Evolutionary conservation across 495 filamentous ascomycete genomes (phyloP).

Genomic region (Baudoinia panamericana): DNA sequence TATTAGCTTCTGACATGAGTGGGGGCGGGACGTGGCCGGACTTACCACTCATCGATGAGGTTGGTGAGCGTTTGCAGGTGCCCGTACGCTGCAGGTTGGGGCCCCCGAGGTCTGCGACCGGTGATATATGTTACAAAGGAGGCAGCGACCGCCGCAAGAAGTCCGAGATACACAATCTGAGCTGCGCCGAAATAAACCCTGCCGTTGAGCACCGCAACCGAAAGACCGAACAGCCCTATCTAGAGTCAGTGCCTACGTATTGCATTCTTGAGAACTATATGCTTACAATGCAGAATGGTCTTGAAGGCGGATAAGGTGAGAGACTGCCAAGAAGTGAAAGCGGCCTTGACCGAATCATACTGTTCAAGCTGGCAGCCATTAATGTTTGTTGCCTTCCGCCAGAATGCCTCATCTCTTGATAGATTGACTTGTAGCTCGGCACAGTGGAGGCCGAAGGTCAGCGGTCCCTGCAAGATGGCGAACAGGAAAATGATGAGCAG

Average conservation of each 20-base stretch:
- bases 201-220: constrained; percentile 7
- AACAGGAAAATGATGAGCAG: constrained; percentile 26
- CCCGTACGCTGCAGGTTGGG: constrained; percentile 33
- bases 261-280: too few species aligned
- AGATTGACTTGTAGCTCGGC: constrained; percentile 36
- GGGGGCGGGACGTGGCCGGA: too few species aligned
- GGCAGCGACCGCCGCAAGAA: constrained; percentile 26
- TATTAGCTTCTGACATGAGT: too few species aligned
- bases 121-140: constrained; percentile 31
- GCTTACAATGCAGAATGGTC: constrained; percentile 35
- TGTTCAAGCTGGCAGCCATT: constrained; percentile 1
- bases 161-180: constrained; percentile 28
- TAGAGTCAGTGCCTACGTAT: too few species aligned
- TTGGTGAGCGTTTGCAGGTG: constrained; percentile 36
- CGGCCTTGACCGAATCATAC: constrained; percentile 25
- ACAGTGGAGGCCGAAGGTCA: constrained; percentile 34
- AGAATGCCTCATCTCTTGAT: constrained; percentile 34
- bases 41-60: constrained; percentile 37
- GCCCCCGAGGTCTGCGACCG: constrained; percentile 27
- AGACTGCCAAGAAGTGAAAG: constrained; percentile 33
- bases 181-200: constrained; percentile 25
- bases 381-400: constrained; percentile 22
- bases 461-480: not conserved
- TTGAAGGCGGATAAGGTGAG: constrained; percentile 34
- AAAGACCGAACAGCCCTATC: constrained; percentile 36